Base-by-base conservation (phyloP, 257 asterid genomes). In the Voacanga thouarsii region DNA sequence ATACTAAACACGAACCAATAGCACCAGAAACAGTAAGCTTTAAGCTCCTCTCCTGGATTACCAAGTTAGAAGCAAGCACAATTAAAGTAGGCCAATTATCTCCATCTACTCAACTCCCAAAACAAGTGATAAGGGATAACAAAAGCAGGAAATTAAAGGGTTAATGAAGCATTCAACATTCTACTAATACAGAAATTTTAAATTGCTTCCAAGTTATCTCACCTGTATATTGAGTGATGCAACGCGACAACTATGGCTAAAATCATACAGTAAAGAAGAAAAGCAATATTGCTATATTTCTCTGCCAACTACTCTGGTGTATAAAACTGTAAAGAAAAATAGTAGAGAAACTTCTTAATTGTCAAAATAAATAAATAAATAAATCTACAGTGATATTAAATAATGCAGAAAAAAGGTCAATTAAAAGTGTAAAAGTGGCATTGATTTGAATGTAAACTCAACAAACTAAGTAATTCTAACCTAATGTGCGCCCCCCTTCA, bases 1-100 rank as follows among this genome's bases (percentile, higher is more conserved):
- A 84, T 61, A 92, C 97, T 28, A 96, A 94, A 81, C 97, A 94
- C 75, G 97, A 94, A 63, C 98, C 98, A 61, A 91, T 96, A 75
- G 97, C 97, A 71, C 98, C 98, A 66, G 98, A 94, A 83, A 92
- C 98, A 94, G 83, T 91, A 89, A 24, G 90, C 89, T 82, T 92
- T 83, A 55, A 88, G 84, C 71, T 90, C 92, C 75, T 80, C 91
- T 90, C 88, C 99, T 94, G 88, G 72, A 84, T 82, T 78, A 87
- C 53, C 41, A 16, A 71, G 77, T 72, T 23, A 51, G 18, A 63
- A 65, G 74, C 30, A 64, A 24, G 3, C 11, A 26, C 47, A 33
- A 44, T 11, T 39, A 60, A 57, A 30, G 7, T 45, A 53, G 37
- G 33, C 1, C 47, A 59, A 26, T 21, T 60, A 39, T 56, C n/a